Evolutionary conservation across 305 asterid genomes (phyloP), one percentile per base, ranked within the genome.

Genomic region (Fraxinus dipetala): DNA sequence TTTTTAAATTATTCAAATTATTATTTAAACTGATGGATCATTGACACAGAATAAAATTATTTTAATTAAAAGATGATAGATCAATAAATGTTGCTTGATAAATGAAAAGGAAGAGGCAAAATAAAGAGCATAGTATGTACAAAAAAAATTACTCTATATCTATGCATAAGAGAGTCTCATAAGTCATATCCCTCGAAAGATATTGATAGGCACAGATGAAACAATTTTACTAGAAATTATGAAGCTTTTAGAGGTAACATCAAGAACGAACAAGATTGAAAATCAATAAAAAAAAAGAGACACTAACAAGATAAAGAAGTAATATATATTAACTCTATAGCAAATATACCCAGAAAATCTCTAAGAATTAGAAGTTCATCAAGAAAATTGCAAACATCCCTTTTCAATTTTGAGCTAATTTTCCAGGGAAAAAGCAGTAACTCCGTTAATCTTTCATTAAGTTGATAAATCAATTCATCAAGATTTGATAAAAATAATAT

Each of bases 231-330:
- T 56, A 16, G 26, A 51, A 5, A 51, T 51, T n/a, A 51, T n/a
- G 63, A 18, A 56, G 65, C 3, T 56, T 56, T 18, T 45, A 22
- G 16, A 14, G 16, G 2, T 45, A 76, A 38, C 36, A 13, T 11
- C 56, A 78, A 81, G 65, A 77, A 48, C 36, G 26, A 9, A 75
- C 54, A 75, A 80, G 6, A 30, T 32, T 65, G 72, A 65, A 24
- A 65, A 76, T 10, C 73, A 51, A 67, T 36, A 72, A 36, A 6
- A 36, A 36, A 38, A 36, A 14, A 28, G 0, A 6, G 11, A 16
- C 65, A 56, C 26, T 18, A 54, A 54, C 3, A 54, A 2, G 65
- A 51, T 51, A 51, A 1, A n/a, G 18, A 14, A 48, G 59, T 14
- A 48, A 48, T 1, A 48, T 5, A 54, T n/a, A n/a, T 51, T n/a